phyloP scores from a whole-genome alignment of 2,329 filamentous ascomycete species.

The Epichloe brachyelytri region DNA sequence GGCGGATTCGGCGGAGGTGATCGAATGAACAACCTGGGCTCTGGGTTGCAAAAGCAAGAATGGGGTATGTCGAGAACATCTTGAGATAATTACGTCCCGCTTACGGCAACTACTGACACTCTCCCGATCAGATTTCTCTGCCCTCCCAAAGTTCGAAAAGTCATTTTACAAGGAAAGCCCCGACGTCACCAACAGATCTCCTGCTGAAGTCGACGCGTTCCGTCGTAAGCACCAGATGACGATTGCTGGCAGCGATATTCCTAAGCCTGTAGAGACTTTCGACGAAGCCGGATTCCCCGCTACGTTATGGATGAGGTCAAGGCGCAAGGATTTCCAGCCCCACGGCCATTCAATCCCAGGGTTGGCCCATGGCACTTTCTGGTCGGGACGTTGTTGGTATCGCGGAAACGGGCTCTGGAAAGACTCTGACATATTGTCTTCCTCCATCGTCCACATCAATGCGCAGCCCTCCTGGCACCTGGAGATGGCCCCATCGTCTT shows the following conservation, averaged over 20 bases:
- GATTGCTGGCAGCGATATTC: slow-evolving; percentile 66
- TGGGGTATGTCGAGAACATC: slow-evolving; percentile 55
- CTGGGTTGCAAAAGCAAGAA: slow-evolving; percentile 72
- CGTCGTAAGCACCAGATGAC: slow-evolving; percentile 76
- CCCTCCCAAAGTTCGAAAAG: slow-evolving; percentile 95
- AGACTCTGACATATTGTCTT: slow-evolving; percentile 96
- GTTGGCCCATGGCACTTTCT: slow-evolving; percentile 97
- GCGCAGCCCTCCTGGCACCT: slow-evolving; percentile 91
- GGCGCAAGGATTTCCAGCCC: slow-evolving; percentile 86
- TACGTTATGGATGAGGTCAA: slow-evolving; percentile 99
- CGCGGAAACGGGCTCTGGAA: slow-evolving; percentile 97
- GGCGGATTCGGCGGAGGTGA: slow-evolving; percentile 63
- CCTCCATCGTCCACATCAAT: slow-evolving; percentile 98
- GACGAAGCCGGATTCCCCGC: slow-evolving; percentile 90
- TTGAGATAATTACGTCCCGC: not conserved
- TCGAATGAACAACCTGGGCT: slow-evolving; percentile 84
- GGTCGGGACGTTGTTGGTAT: slow-evolving; percentile 98
- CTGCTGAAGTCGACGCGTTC: slow-evolving; percentile 76
- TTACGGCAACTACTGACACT: slow-evolving; percentile 12
- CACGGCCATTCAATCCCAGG: slow-evolving; percentile 94
- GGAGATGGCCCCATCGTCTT: slow-evolving; percentile 95
- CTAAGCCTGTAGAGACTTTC: slow-evolving; percentile 91
- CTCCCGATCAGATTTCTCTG: slow-evolving; percentile 47
- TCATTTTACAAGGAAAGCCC: slow-evolving; percentile 97
- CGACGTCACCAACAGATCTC: slow-evolving; percentile 59